Base-by-base conservation (phyloP, 2,329 filamentous ascomycete genomes). In the Cadophora sp. region DNA sequence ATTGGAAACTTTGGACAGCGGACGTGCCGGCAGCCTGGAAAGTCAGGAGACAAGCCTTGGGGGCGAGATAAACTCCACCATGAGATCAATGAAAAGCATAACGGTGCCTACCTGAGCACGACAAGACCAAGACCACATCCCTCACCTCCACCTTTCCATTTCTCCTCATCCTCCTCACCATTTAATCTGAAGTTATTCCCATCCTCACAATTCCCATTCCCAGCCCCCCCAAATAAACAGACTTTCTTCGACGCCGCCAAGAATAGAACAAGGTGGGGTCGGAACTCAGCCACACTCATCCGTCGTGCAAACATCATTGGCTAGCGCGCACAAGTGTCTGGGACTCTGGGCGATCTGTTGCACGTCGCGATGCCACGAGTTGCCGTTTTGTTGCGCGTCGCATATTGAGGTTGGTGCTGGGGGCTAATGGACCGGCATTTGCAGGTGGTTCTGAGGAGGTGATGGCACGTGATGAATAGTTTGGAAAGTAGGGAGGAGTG, bases 321-420 rank as follows among this genome's bases (percentile, higher is more conserved):
- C 56, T 14, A 40, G 14, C 34, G 4, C 34, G 27, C 56, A 27
- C 40, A 16, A 19, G 26, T 27, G 24, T 40, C 56, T 60, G 12
- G 40, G 12, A 19, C 12, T 37, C 40, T 19, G 31, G 40, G 56
- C 56, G 51, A 55, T 60, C 56, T 60, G 56, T 60, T 60, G 56
- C 56, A 60, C 56, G 40, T 60, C 56, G 34, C 40, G 37, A 43
- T 43, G 56, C 56, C 56, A 60, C 56, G 56, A 60, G 56, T 60
- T 60, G 56, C 40, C 34, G 55, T 60, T 60, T 60, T 60, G 56
- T 60, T 60, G 56, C 56, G 56, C 26, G 40, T 60, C 56, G 56
- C 34, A 60, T 43, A 22, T 43, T 9, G 34, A 22, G n/a, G 19
- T 58, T n/a, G 55, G 7, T 27, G 8, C 31, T 40, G 55, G 31